phyloP scores from a whole-genome alignment of 2,329 filamentous ascomycete genomes.

The Neophaeococcomyces mojaviensis region DNA sequence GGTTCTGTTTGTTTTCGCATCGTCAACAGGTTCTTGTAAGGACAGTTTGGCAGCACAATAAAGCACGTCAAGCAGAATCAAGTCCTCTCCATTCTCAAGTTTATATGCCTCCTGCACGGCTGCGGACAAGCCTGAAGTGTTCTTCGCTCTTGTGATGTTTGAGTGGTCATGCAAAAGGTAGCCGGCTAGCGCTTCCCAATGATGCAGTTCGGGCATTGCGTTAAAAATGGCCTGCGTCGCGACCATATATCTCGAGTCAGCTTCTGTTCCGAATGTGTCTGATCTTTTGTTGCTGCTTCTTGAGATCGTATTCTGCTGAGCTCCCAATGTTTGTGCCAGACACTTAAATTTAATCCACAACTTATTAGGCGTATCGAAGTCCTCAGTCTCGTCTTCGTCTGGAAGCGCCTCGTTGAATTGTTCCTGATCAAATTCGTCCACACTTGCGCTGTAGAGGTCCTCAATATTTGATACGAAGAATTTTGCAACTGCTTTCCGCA shows the following conservation, averaged over 20 bases:
- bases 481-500: constrained; percentile 78
- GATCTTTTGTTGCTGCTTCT: constrained; percentile 45
- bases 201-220: constrained; percentile 67
- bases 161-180: constrained; percentile 93
- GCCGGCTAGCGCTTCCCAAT: constrained; percentile 82
- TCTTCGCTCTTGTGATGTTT: constrained; percentile 45
- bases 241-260: constrained; percentile 76
- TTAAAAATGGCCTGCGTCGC: constrained; percentile 82
- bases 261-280: constrained; percentile 49
- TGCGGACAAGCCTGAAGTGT: constrained; percentile 51
- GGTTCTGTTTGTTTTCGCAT: constrained; percentile 41
- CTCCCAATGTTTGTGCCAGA: constrained; percentile 71
- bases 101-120: constrained; percentile 66
- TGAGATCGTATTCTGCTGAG: constrained; percentile 64
- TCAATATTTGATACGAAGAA: constrained; percentile 88
- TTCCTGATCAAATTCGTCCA: constrained; percentile 77
- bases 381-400: constrained; percentile 60
- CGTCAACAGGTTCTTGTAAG: constrained; percentile 58
- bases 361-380: constrained; percentile 65
- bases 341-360: constrained; percentile 92
- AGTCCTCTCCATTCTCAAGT: constrained; percentile 68
- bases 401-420: constrained; percentile 69
- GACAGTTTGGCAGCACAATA: constrained; percentile 72
- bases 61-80: constrained; percentile 78
- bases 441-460: constrained; percentile 68